Base-by-base conservation (phyloP, 2,329 filamentous ascomycete species). In the Pseudovirgaria hyperparasitica region DNA sequence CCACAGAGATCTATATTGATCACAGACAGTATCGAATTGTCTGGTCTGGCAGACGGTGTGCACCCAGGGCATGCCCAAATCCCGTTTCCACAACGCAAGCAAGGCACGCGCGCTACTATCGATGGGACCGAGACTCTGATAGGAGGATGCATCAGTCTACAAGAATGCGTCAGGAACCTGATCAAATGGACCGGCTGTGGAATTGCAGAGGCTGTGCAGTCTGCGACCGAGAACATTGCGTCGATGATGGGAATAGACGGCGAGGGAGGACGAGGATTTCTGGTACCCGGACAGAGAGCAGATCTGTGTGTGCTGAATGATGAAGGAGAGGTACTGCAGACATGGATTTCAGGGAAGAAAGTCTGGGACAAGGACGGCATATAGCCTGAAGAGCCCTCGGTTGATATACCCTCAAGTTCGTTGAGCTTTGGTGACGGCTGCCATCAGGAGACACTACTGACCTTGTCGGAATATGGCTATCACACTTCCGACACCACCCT, bases 21-120 rank as follows among this genome's bases (percentile, higher is more conserved):
- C 32, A 69, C 65, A 2, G 67, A 70, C 43, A 59, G 54, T 28
- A 66, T 68, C 36, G 66, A 71, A 39, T 55, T 71, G 3, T 62
- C 63, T 7, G 63, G 63, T 6, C 48, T 70, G 1, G 52, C 57
- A 0, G 62, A 70, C 28, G 66, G 65, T 1, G 52, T 56, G 0
- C 61, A 70, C 33, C 59, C 62, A 0, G 62, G 63, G 0, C 62
- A 70, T 34, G 48, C 60, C 2, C 66, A 70, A 36, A 67, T 70
- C 12, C 54, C 62, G 2, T 52, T 53, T 19, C 43, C 55, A 16
- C 67, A 70, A 38, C 52, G 52, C 5, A 70, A 70, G 38, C 33
- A 37, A 3, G 64, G 63, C 1, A 60, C 58, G 15, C 46, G 53
- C 26, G 66, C 65, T 0, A 63, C 60, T 0, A 67, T 69, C 23